Evolutionary conservation across 768 basidiomycete genomes (phyloP), one percentile per base, ranked within the genome.

Genomic region (Phaeotremella fagi): DNA sequence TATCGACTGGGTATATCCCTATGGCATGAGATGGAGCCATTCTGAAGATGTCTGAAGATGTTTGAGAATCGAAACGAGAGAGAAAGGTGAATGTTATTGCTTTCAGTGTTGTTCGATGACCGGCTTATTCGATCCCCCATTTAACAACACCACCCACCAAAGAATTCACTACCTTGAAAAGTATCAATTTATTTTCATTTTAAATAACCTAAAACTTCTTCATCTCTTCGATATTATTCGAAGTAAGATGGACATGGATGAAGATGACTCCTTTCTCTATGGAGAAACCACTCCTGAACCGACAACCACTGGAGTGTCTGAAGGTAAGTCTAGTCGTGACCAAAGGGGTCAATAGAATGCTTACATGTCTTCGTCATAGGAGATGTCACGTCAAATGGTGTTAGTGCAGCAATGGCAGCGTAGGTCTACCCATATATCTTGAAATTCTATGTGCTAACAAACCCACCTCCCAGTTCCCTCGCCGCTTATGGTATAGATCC

Each of bases 201-300:
- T n/a, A n/a, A n/a, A n/a, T n/a, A n/a, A n/a, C n/a, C n/a, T n/a
- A n/a, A n/a, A n/a, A n/a, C n/a, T n/a, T n/a, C n/a, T n/a, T n/a
- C n/a, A n/a, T n/a, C n/a, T n/a, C n/a, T n/a, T n/a, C n/a, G n/a
- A n/a, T n/a, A n/a, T n/a, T n/a, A n/a, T n/a, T n/a, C n/a, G n/a
- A n/a, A n/a, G 3, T 43, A 58, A 48, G 18, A 64, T 64, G 68
- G 64, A 66, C 38, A 56, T 71, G 31, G 85, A 87, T 70, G 86
- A 87, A 76, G 86, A 88, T 66, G 86, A 88, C 73, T 85, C 86
- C 23, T 87, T 85, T 70, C 75, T 87, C 58, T 88, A 87, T 63
- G 86, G 86, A 52, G 80, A 80, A 54, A 76, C 82, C 3, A 51
- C 60, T 22, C 51, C 59, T 9, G 28, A 37, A 29, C 22, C 33